Base-by-base conservation (phyloP, 306 rosid genomes). In the Vicia faba region DNA sequence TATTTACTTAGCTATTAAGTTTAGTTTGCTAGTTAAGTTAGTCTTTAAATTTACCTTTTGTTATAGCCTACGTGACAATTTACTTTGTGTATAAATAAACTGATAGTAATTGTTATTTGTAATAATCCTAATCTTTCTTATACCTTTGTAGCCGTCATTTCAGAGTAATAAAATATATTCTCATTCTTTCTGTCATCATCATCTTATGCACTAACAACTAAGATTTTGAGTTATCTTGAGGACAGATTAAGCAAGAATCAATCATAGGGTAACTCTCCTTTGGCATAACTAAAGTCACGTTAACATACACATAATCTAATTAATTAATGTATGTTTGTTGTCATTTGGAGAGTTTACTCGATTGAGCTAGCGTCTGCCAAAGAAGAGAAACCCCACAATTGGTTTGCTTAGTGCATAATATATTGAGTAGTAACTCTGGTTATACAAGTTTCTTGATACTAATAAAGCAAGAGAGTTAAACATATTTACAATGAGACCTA, bases 191-290 rank as follows among this genome's bases (percentile, higher is more conserved):
- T n/a, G n/a, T n/a, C n/a, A n/a, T n/a, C n/a, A n/a, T n/a, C n/a
- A n/a, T n/a, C n/a, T n/a, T n/a, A n/a, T n/a, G n/a, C n/a, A n/a
- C n/a, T n/a, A n/a, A n/a, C n/a, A n/a, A n/a, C n/a, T n/a, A n/a
- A n/a, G n/a, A n/a, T n/a, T n/a, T n/a, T 20, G 23, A 2, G 23
- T 20, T 1, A 20, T 20, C 8, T 4, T 3, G 64, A 5, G 1
- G 5, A 80, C 15, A 59, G 0, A 33, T 70, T 76, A 85, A 87
- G 88, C 91, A 76, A 69, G 62, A 82, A 80, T 53, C 73, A 84
- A 75, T 74, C 51, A 69, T 65, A 82, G 96, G 96, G 88, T 91
- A 87, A 87, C 95, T 90, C 96, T 90, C 85, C 89, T 87, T 90
- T 90, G 96, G 96, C 91, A 28, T 2, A 44, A n/a, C 1, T 4